Evolutionary conservation across 306 rosid species (phyloP).

Genomic region (Arachis stenosperma): DNA sequence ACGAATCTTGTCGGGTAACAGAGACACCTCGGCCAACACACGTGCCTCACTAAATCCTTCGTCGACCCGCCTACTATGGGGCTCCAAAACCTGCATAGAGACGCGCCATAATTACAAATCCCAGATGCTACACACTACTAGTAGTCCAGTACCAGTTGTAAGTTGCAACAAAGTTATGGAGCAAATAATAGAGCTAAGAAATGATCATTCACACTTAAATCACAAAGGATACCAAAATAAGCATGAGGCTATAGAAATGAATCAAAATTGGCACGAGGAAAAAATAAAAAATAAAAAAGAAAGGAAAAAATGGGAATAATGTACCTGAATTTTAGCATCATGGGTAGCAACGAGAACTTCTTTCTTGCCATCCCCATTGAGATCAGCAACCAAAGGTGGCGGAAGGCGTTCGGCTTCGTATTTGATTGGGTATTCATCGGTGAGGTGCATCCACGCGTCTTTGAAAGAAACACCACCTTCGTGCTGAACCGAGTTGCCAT

Average conservation of each 20-base stretch:
- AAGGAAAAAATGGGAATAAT: slow-evolving; percentile 4
- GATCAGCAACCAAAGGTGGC: slow-evolving; percentile 89
- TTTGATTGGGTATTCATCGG: slow-evolving; percentile 91
- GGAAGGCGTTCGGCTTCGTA: slow-evolving; percentile 96
- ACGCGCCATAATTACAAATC: slow-evolving; percentile 19
- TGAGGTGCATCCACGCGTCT: slow-evolving; percentile 95
- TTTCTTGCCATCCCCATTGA: slow-evolving; percentile 95
- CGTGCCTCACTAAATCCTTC: slow-evolving; percentile 93
- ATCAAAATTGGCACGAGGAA: slow-evolving; percentile 8
- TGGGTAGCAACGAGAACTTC: slow-evolving; percentile 91
- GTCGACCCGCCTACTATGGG: slow-evolving; percentile 82
- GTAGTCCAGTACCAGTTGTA: slow-evolving; percentile 10
- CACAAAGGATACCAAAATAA: slow-evolving; percentile 22
- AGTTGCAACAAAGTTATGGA: slow-evolving; percentile 23
- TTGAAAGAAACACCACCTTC: slow-evolving; percentile 92
- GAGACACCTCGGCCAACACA: slow-evolving; percentile 71
- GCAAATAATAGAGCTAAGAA: background rate
- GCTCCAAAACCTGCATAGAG: slow-evolving; percentile 77
- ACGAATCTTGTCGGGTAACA: slow-evolving; percentile 91
- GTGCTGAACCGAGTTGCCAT: slow-evolving; percentile 54
- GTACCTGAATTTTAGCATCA: slow-evolving; percentile 95
- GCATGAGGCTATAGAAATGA: background rate
- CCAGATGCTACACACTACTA: slow-evolving; percentile 21
- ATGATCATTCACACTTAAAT: background rate
- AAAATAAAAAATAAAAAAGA: slow-evolving; percentile 9